Base-by-base conservation (phyloP, 2,329 filamentous ascomycete species). In the Fusarium xylarioides region DNA sequence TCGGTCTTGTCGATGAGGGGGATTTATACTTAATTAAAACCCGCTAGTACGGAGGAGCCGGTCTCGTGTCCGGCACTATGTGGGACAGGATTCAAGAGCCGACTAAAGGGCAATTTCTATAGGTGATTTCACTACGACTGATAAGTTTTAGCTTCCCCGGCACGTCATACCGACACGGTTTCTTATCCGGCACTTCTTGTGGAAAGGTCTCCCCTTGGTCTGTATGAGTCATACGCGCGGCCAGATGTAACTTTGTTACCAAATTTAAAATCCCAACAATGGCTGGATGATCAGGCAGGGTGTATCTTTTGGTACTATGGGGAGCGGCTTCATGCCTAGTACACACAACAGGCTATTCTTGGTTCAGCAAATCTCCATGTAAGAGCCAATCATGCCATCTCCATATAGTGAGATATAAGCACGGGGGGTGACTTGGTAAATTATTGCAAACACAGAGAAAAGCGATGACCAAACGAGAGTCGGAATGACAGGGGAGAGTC, bases 401-500 rank as follows among this genome's bases (percentile, higher is more conserved):
- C 7, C 11, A 14, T n/a, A 14, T 9, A 40, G 38, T 7, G 8
- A 40, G 4, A 40, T 40, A 4, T 8, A 14, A 40, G 38, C 38
- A 40, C 38, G 6, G 3, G 38, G 37, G 8, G 3, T n/a, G 15
- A 7, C 34, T 10, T 16, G 15, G 4, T 18, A 35, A 18, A 37
- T 4, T 11, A 11, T 11, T 18, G 5, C 8, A 42, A n/a, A 42
- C 9, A 42, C 0, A 11, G 8, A 42, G 8, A 16, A 8, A 16
- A 42, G 8, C 35, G 18, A 37, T 37, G 9, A 5, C 16, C 18
- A 11, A 37, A 37, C 18, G 10, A 19, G 1, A 7, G 10, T 1
- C 35, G 18, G 19, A 2, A n/a, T 1, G n/a, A 2, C 10, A n/a
- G 0, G n/a, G 14, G 11, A 0, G 12, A 8, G 6, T 0, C 5